Evolutionary conservation across 148 eudicot species (phyloP), one percentile per base, ranked within the genome.

Genomic region (Rheum nobile): DNA sequence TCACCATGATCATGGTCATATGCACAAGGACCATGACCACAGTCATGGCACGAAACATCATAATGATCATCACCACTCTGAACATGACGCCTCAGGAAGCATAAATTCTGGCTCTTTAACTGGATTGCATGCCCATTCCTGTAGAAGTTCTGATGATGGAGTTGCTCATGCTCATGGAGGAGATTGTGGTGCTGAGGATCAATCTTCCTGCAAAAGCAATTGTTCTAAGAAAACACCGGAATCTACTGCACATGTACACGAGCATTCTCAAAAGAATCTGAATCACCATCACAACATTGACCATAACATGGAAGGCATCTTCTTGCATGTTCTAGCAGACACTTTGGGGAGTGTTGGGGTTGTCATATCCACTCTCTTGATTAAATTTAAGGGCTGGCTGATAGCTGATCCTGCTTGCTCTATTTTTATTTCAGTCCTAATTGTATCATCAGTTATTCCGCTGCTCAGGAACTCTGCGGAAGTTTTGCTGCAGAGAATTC

Each of bases 261-360:
- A 68, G 67, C 75, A 71, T 57, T 39, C 61, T 71, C 78, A 78
- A 54, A 80, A 80, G 74, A 86, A 86, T 38, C 85, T 0, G 21
- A 39, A 74, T 22, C 75, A 74, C 52, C 92, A 87, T 76, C 82
- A 75, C 73, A 91, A 95, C 70, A 84, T 91, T 46, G 99, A 95
- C 79, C 99, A 95, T 80, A 95, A 95, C 86, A 95, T 95, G 99
- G 97, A 95, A 83, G 99, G 99, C 78, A 95, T 95, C 74, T 95
- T 95, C 85, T 86, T 95, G 76, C 99, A 95, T 74, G 97, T 95
- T 67, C 81, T 95, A 73, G 99, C 99, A 4, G 99, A 95, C 80
- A 95, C 99, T 46, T 16, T 95, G 85, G 99, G 99, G 73, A 95
- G 99, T 78, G 99, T 95, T 42, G 99, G 99, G 67, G 99, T 95